Base-by-base conservation (phyloP, 83 land plant species). In the Isoetes engelmannii region DNA sequence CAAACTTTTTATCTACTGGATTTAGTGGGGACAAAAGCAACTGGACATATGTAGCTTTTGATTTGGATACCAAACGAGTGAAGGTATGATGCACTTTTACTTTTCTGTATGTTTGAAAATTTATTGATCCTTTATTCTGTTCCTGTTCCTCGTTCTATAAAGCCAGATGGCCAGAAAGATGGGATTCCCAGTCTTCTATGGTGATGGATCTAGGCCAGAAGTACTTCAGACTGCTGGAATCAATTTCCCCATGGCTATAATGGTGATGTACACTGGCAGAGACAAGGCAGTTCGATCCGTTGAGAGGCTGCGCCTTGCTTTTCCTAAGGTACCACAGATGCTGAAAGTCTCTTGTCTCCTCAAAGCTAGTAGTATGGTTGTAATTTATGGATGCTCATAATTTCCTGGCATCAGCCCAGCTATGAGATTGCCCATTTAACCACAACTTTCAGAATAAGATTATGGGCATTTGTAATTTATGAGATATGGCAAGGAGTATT, bases 211-310 rank as follows among this genome's bases (percentile, higher is more conserved):
- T 19, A 77, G 96, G 7, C 96, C 96, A 68, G 81, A 82, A 61
- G 92, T 93, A 58, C 73, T 90, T 57, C 92, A 84, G 57, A 87
- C 98, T 48, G 92, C 92, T 66, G 98, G 98, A n/a, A 86, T 93
- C 45, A 64, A 82, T 64, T 80, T 81, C 47, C 98, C 98, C 7
- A 93, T 90, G 79, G 92, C 92, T 61, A 86, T 93, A 48, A 84
- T 93, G 87, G 82, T 93, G 59, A 90, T 93, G 98, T 88, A 87
- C 55, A 90, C 86, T 0, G 90, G 81, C 43, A 76, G 74, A 70
- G 57, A 70, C 56, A 83, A 75, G 71, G 82, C 96, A 57, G 74
- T 83, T 43, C 85, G 85, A 66, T 85, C 92, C 43, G 96, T 93
- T 72, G 82, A 88, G 68, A 86, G 96, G 71, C 74, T 90, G 68